Evolutionary conservation across 768 basidiomycete genomes (phyloP).

Genomic region (Trametes cingulata): DNA sequence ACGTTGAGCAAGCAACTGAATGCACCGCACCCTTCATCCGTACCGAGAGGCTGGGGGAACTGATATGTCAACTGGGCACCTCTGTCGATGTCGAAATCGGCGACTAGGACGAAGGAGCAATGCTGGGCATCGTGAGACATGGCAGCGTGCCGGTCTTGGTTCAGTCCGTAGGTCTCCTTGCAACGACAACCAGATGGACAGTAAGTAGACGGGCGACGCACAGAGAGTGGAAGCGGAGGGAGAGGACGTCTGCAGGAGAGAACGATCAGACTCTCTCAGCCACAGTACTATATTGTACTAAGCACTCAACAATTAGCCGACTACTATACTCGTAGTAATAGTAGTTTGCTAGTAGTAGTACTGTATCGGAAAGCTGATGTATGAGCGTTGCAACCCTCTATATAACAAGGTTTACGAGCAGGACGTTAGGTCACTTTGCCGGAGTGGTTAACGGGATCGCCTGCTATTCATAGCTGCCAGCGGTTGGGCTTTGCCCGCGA

Average conservation of each 20-base stretch:
- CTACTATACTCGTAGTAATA: no score
- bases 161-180: neutral
- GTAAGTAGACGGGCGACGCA: no score
- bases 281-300: neutral
- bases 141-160: neutral
- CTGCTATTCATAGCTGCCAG: constrained; percentile 41
- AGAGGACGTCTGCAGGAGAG: no score
- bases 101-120: constrained; percentile 91
- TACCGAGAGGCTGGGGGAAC: constrained; percentile 91
- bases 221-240: no score
- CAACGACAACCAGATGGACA: no score
- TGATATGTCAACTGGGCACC: constrained; percentile 94
- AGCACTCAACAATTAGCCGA: no score
- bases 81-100: constrained; percentile 98
- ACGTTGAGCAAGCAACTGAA: neutral
- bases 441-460: constrained; percentile 82
- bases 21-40: constrained; percentile 84
- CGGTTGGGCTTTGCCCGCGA: constrained; percentile 63
- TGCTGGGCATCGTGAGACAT: constrained; percentile 72
- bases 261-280: neutral
- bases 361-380: no score
- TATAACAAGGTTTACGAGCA: no score
- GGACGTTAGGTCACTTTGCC: constrained; percentile 71
- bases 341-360: no score
- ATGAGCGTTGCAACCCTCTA: no score